A percentile compares a stretch with the other conserved stretches of the same genome.
Conservation (phyloP, 805 yeast genomes). For the Kodamaea neixiangensis region DNA sequence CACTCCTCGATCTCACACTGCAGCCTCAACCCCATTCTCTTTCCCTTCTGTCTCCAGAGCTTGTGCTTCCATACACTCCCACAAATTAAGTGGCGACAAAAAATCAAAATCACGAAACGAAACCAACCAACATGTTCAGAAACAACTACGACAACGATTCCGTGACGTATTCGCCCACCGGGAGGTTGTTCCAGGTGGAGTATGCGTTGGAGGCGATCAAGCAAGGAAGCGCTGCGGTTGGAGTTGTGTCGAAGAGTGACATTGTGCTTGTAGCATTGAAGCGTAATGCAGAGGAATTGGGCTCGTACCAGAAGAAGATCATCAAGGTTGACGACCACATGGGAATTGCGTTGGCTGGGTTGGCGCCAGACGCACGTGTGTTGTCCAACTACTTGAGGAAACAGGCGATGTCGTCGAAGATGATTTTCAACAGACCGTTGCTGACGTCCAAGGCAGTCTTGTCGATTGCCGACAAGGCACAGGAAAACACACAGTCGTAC, state of each 20-base stretch:
- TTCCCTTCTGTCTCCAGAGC: not conserved
- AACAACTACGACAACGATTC: constrained; percentile 98
- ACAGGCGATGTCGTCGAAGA: constrained; percentile 83
- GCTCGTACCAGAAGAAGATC: constrained; percentile 93
- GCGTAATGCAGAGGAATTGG: constrained; percentile 95
- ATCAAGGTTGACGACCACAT: constrained; percentile 89
- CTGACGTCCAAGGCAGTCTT: constrained; percentile 81
- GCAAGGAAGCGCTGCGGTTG: constrained; percentile 97
- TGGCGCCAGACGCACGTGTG: constrained; percentile 98
- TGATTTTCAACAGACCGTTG: constrained; percentile 84
- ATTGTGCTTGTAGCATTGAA: constrained; percentile 93
- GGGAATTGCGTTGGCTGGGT: constrained; percentile 95
- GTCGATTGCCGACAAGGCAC: constrained; percentile 94
- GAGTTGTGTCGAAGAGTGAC: constrained; percentile 79
- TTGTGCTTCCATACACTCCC: not conserved
- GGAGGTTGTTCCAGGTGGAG: constrained; percentile 85
- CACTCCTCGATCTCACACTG: not conserved
- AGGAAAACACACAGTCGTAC: constrained; percentile 91
- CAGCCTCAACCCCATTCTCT: not conserved
- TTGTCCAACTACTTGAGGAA: constrained; percentile 85
- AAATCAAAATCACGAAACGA: constrained; percentile 1
- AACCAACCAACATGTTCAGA: constrained; percentile 62
- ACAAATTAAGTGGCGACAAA: constrained; percentile 7
- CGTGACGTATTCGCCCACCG: constrained; percentile 95
- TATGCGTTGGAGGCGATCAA: constrained; percentile 94